phyloP scores from a whole-genome alignment of 345 rosid genomes.

The Reutealis trisperma region DNA sequence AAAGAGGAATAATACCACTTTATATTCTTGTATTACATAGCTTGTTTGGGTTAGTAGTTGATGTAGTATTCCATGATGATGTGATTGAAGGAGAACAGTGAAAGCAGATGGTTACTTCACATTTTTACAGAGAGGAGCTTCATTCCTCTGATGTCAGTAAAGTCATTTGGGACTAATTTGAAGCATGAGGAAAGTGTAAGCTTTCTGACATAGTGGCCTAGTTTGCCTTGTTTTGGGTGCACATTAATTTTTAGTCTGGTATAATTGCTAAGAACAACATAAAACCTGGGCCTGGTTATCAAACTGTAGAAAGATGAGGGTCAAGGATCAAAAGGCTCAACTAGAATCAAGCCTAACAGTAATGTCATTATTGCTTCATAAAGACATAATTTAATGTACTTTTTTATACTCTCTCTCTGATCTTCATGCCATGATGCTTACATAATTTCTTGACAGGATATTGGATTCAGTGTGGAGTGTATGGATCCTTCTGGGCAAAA shows the following conservation, averaged over 20 bases:
- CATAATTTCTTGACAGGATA: slow-evolving; percentile 56
- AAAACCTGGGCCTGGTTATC: background rate
- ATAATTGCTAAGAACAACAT: too few relatives aligned
- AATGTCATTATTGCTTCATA: background rate
- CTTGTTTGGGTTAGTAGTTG: too few relatives aligned
- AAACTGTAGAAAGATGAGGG: background rate
- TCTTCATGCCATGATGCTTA: slow-evolving; percentile 5
- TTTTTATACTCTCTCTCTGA: background rate
- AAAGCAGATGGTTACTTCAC: background rate
- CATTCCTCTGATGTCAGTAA: background rate
- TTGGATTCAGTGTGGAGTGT: slow-evolving; percentile 94
- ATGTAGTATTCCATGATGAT: too few relatives aligned
- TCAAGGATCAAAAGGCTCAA: background rate
- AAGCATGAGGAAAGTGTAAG: background rate
- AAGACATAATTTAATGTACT: background rate
- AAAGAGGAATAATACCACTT: too few relatives aligned
- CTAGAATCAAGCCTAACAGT: background rate
- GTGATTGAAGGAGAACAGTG: background rate
- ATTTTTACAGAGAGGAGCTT: background rate
- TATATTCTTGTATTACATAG: too few relatives aligned
- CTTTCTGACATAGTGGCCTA: too few relatives aligned
- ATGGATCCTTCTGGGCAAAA: slow-evolving; percentile 59
- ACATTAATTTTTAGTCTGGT: background rate
- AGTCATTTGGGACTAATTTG: background rate
- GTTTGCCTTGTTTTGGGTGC: background rate